These are phyloP conservation scores for Blastosporella zonata DNA, from an alignment of 1,284 basidiomycete species.

Conservation along the genomic window DNA sequence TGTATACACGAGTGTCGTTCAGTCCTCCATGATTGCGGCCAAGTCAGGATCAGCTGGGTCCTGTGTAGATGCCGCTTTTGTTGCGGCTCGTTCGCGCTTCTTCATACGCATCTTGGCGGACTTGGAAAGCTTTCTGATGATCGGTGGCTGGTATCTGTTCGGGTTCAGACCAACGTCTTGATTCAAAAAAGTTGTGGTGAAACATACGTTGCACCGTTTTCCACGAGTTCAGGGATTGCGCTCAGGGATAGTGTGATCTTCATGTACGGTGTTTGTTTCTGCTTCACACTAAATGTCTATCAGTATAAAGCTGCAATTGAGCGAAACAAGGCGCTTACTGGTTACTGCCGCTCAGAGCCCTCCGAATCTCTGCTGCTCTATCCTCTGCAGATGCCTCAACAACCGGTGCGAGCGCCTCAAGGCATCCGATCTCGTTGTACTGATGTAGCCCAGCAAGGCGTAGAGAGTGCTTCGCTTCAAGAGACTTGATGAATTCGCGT, in stretches of 20 bases:
- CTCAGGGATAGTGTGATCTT: constrained; percentile 62
- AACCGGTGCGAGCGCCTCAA: constrained; percentile 42
- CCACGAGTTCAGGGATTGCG: constrained; percentile 42
- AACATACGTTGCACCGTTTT: constrained; percentile 51
- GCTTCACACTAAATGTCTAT: constrained; percentile 51
- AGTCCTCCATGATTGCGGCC: background rate
- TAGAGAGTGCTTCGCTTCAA: constrained; percentile 37
- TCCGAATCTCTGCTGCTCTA: constrained; percentile 33
- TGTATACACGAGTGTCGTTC: background rate
- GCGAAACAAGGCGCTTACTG: constrained; percentile 45
- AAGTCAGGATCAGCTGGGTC: background rate
- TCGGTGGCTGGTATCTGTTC: constrained; percentile 57
- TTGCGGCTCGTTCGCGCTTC: constrained; percentile 39
- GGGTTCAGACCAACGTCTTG: background rate
- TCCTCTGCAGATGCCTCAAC: constrained; percentile 24
- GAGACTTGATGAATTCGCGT: constrained; percentile 64
- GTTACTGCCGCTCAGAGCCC: constrained; percentile 47
- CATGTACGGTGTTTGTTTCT: constrained; percentile 71
- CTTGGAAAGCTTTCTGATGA: constrained; percentile 51
- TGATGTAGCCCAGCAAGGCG: constrained; percentile 65
- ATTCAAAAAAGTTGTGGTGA: background rate
- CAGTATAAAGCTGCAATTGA: background rate
- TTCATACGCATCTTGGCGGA: constrained; percentile 55
- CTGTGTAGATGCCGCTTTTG: constrained; percentile 1
- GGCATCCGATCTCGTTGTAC: constrained; percentile 69